Conservation (phyloP, 768 basidiomycete genomes). For the Naganishia kalamii region DNA sequence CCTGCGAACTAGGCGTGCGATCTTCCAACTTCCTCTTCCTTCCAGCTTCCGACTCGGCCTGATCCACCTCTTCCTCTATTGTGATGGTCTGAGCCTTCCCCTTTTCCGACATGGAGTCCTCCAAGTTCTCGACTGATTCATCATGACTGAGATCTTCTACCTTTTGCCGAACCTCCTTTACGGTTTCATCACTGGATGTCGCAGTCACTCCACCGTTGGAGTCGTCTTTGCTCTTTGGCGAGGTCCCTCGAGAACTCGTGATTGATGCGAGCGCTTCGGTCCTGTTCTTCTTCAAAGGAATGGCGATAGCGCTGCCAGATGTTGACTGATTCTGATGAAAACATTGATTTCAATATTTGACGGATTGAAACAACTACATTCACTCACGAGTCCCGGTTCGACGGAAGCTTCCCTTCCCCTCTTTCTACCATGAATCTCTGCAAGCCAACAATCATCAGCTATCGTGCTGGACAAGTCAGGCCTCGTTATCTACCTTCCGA, state of each 20-base stretch:
- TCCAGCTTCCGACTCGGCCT: constrained; percentile 18
- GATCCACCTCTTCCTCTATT: background rate
- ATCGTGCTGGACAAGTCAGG: background rate
- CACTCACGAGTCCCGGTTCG: constrained; percentile 6
- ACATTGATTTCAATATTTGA: too few relatives aligned
- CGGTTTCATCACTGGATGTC: constrained; percentile 8
- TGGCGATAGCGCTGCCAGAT: background rate
- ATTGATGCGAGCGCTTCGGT: background rate
- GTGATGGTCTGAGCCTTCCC: constrained; percentile 16
- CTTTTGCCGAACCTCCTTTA: constrained; percentile 16
- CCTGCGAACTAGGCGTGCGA: constrained; percentile 32
- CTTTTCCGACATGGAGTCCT: constrained; percentile 21
- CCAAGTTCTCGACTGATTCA: background rate
- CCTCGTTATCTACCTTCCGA: background rate
- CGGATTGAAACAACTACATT: too few relatives aligned
- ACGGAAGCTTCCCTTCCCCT: constrained; percentile 11
- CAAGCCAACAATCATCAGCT: background rate
- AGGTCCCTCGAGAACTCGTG: background rate
- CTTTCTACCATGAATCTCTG: constrained; percentile 5
- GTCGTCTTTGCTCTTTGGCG: background rate
- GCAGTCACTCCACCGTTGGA: background rate
- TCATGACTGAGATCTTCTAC: constrained; percentile 23
- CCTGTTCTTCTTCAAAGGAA: constrained; percentile 18
- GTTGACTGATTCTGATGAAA: background rate
- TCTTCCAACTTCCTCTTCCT: constrained; percentile 38